Conservation (phyloP, 371 early-diverging fungal genomes). For the Antonospora locustae region DNA sequence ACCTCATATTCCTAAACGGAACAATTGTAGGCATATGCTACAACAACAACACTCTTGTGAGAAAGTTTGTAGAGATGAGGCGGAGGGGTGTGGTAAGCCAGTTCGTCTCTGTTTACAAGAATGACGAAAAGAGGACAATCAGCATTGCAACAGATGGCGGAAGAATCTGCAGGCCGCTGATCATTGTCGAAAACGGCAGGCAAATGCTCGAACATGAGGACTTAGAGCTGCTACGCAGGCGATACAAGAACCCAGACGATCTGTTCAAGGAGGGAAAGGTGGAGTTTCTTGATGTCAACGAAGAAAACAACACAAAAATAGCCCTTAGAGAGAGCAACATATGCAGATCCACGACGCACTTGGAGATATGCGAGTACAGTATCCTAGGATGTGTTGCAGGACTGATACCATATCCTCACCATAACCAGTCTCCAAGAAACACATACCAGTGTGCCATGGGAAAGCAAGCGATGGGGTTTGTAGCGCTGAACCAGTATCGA, state of each 20-base stretch:
- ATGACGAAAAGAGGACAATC: slow-evolving; percentile 66
- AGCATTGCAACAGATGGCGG: slow-evolving; percentile 90
- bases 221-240: slow-evolving; percentile 33
- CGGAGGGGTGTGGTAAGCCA: slow-evolving; percentile 69
- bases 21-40: slow-evolving; percentile 70
- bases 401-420: slow-evolving; percentile 96
- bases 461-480: slow-evolving; percentile 96
- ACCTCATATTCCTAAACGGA: slow-evolving; percentile 77
- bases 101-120: slow-evolving; percentile 78
- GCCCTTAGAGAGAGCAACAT: slow-evolving; percentile 73
- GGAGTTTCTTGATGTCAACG: slow-evolving; percentile 94
- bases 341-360: slow-evolving; percentile 65
- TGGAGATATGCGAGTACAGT: slow-evolving; percentile 92
- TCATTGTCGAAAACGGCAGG: slow-evolving; percentile 65
- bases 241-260: slow-evolving; percentile 65
- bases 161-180: slow-evolving; percentile 84
- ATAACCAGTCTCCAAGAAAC: slow-evolving; percentile 97
- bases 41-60: slow-evolving; percentile 63
- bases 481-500: slow-evolving; percentile 78
- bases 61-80: slow-evolving; percentile 67
- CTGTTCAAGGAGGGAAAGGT: slow-evolving; percentile 76
- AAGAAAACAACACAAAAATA: slow-evolving; percentile 84
- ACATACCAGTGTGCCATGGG: slow-evolving; percentile 99
- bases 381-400: slow-evolving; percentile 91
- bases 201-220: slow-evolving; percentile 60